These are phyloP conservation scores for Fusarium oligoseptatum DNA, from an alignment of 2,329 filamentous ascomycete genomes.

Conservation along the genomic window DNA sequence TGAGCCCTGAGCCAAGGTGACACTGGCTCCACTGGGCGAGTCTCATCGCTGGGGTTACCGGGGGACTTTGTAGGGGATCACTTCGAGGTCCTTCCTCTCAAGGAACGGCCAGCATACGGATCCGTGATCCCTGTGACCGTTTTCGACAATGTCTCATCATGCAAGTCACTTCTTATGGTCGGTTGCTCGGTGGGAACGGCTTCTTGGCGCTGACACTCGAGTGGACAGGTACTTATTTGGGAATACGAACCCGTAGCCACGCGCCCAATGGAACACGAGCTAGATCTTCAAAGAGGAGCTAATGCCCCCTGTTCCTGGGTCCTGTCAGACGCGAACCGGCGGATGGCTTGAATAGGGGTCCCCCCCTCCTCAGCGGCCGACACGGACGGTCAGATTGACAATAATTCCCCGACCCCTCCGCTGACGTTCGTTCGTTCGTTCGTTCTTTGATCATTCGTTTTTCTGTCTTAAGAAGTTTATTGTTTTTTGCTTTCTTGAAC, in stretches of 20 bases:
- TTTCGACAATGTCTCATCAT: not conserved
- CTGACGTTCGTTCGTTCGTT: not conserved
- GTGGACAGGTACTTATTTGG: not conserved
- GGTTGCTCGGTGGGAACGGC: not conserved
- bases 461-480: not conserved
- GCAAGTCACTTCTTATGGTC: not conserved
- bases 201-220: not conserved
- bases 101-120: not conserved
- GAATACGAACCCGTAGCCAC: slow-evolving; percentile 11
- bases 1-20: not conserved
- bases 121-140: not conserved
- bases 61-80: not conserved
- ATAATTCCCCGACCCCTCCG: slow-evolving; percentile 2
- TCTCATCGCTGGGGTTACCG: slow-evolving; percentile 10
- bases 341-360: slow-evolving; percentile 8
- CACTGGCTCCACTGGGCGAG: not conserved
- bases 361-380: not conserved
- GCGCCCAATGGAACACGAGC: not conserved
- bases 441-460: slow-evolving; percentile 1
- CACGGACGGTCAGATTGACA: not conserved
- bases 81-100: not conserved
- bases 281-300: not conserved
- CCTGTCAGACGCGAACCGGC: slow-evolving; percentile 3
- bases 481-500: not conserved
- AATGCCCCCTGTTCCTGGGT: not conserved